Evolutionary conservation across 768 basidiomycete species (phyloP).

Genomic region (Termitomyces sp.): DNA sequence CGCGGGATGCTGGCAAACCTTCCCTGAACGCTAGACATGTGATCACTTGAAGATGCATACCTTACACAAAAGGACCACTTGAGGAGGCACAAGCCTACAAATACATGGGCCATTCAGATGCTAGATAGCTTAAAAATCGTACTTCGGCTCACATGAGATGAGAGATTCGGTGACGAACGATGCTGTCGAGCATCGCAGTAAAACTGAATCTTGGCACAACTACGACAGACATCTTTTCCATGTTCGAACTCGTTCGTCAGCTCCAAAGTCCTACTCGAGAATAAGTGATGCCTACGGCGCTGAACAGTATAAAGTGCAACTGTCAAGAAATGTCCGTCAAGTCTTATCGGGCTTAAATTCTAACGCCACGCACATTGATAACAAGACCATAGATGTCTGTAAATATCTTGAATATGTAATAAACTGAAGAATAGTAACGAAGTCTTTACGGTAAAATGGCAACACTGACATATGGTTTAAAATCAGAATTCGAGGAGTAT

Average conservation of each 20-base stretch:
- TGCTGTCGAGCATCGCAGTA: conserved; percentile 54
- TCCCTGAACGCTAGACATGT: neutral
- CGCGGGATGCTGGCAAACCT: conserved; percentile 38
- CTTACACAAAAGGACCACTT: conserved; percentile 54
- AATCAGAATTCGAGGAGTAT: neutral
- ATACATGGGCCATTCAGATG: neutral
- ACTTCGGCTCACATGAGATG: conserved; percentile 38
- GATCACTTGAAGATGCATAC: conserved; percentile 20
- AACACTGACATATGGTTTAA: conserved; percentile 16
- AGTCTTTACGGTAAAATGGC: conserved; percentile 53
- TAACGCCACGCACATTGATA: conserved; percentile 38
- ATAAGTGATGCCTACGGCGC: conserved; percentile 35
- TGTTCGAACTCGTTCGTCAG: neutral
- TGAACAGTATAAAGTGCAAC: conserved; percentile 55
- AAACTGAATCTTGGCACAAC: conserved; percentile 62
- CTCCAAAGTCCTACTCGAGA: neutral
- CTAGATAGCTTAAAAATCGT: neutral
- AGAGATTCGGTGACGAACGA: conserved; percentile 50
- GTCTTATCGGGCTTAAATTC: neutral
- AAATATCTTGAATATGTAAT: neutral
- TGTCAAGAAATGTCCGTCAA: conserved; percentile 16
- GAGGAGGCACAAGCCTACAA: conserved; percentile 50
- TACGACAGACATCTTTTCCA: conserved; percentile 46
- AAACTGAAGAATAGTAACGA: neutral
- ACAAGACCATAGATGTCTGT: conserved; percentile 65